These are phyloP conservation scores for Drechslera avenae DNA, from an alignment of 2,329 filamentous ascomycete genomes.

Conservation along the genomic window DNA sequence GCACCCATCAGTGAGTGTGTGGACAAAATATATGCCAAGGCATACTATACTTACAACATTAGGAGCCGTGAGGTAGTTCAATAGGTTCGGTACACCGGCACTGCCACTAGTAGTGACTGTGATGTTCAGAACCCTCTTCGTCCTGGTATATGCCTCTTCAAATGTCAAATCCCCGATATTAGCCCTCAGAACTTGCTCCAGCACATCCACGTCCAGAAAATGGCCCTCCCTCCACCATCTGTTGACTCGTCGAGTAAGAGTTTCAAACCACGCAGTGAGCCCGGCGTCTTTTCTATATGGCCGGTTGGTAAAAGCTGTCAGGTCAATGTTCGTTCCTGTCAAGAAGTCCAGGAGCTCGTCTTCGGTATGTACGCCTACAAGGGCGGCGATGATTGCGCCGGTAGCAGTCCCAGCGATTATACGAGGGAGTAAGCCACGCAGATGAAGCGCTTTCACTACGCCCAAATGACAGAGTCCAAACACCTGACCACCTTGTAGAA, in stretches of 20 bases:
- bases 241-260: conserved; percentile 67
- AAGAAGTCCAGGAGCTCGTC: conserved; percentile 80
- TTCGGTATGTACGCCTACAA: conserved; percentile 86
- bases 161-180: conserved; percentile 92
- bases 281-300: conserved; percentile 26
- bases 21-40: not conserved
- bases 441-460: conserved; percentile 84
- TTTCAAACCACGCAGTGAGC: conserved; percentile 55
- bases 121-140: conserved; percentile 88
- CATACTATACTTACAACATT: conserved; percentile 75
- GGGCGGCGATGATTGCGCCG: conserved; percentile 84
- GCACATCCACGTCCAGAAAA: conserved; percentile 78
- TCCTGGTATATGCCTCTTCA: conserved; percentile 85
- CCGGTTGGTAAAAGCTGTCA: conserved; percentile 72
- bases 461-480: conserved; percentile 91
- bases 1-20: conserved; percentile 16
- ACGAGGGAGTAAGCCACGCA: conserved; percentile 78
- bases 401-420: conserved; percentile 93
- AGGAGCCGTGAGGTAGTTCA: conserved; percentile 92
- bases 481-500: conserved; percentile 87
- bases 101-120: conserved; percentile 79
- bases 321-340: conserved; percentile 78
- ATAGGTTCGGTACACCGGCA: conserved; percentile 77
- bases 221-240: conserved; percentile 79
- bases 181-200: conserved; percentile 81